phyloP scores from a whole-genome alignment of 805 yeast genomes.

The Kodamaea restingae region DNA sequence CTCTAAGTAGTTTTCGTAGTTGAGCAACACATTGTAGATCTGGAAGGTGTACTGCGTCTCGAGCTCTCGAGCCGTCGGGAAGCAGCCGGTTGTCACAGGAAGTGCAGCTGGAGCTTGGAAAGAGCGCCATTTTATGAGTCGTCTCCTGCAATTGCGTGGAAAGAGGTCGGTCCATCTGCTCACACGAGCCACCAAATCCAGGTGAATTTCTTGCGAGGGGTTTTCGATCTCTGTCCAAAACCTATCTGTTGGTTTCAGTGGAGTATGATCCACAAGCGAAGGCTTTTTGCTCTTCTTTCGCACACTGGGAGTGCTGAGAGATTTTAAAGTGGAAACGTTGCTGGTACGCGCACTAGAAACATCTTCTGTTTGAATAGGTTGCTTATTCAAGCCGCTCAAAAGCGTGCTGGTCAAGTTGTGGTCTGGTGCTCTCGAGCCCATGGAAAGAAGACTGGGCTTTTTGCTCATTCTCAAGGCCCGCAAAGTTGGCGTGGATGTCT shows the following conservation, averaged over 20 bases:
- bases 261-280: background rate
- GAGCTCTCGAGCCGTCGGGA: conserved; percentile 69
- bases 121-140: conserved; percentile 86
- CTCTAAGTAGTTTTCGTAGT: conserved; percentile 51
- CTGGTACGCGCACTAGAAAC: background rate
- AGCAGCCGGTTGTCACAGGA: conserved; percentile 75
- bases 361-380: background rate
- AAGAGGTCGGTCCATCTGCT: conserved; percentile 93
- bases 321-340: background rate
- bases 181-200: conserved; percentile 54
- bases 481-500: too few species aligned
- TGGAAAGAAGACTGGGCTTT: background rate
- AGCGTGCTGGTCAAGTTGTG: background rate
- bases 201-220: conserved; percentile 66
- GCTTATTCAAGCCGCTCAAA: background rate
- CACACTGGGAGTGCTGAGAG: too few species aligned
- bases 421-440: background rate
- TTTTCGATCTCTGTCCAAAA: conserved; percentile 46
- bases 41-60: conserved; percentile 72
- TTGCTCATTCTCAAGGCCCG: background rate
- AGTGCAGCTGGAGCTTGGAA: conserved; percentile 89
- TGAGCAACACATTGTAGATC: conserved; percentile 73
- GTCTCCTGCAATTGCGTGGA: conserved; percentile 63
- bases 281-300: background rate
- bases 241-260: conserved; percentile 7